phyloP scores from a whole-genome alignment of 345 rosid species.

The Melastoma malabathricum region DNA sequence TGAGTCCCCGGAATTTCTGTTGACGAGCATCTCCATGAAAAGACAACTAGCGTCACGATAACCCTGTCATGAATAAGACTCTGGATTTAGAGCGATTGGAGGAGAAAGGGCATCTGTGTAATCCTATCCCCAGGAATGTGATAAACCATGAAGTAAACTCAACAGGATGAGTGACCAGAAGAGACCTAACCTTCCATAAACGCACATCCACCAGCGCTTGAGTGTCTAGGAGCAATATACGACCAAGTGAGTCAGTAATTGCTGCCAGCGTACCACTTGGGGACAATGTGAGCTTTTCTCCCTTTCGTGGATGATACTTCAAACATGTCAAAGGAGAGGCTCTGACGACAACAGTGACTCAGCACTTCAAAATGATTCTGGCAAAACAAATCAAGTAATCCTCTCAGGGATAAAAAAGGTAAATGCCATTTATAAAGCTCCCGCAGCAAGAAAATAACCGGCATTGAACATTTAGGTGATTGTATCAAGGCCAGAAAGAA shows the following conservation, averaged over 20 bases:
- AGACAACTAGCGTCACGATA: slow-evolving; percentile 92
- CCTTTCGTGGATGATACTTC: slow-evolving; percentile 91
- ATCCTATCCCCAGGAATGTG: not conserved
- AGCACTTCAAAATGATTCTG: not conserved
- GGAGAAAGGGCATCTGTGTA: no score
- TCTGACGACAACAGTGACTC: slow-evolving; percentile 14
- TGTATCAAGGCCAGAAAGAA: no score
- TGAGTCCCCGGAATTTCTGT: slow-evolving; percentile 27
- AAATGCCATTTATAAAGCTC: not conserved
- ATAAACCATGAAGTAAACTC: not conserved
- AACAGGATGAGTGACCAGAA: not conserved
- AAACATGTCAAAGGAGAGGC: slow-evolving; percentile 93
- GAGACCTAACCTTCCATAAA: slow-evolving; percentile 95
- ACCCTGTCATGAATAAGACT: slow-evolving; percentile 35
- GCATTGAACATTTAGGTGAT: no score
- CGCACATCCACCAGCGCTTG: slow-evolving; percentile 93
- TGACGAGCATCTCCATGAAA: slow-evolving; percentile 84
- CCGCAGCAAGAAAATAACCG: no score
- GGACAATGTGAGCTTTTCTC: slow-evolving; percentile 74
- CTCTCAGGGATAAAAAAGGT: not conserved
- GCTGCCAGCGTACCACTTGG: slow-evolving; percentile 99
- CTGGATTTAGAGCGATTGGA: not conserved
- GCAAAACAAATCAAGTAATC: not conserved
- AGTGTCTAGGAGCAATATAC: slow-evolving; percentile 86
- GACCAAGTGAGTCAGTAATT: slow-evolving; percentile 94